Evolutionary conservation across 2,329 filamentous ascomycete species (phyloP).

Genomic region (Fusarium sacchari): DNA sequence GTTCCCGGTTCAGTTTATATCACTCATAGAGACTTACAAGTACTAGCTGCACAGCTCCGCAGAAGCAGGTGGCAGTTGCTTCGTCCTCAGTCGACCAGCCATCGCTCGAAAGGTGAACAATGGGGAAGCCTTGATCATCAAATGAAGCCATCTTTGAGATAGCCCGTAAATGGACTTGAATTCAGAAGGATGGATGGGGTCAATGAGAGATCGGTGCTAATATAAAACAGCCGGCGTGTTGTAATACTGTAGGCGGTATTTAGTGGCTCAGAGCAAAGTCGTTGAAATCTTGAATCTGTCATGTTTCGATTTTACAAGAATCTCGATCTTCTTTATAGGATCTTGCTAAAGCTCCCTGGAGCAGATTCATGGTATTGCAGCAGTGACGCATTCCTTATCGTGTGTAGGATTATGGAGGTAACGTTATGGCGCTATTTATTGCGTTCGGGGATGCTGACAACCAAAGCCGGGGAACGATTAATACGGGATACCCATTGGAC

Average conservation of each 20-base stretch:
- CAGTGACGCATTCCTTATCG: background rate
- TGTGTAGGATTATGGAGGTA: background rate
- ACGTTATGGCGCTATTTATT: background rate
- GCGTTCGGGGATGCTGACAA: background rate
- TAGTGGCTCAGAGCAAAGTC: background rate
- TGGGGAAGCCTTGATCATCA: background rate
- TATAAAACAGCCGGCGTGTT: background rate
- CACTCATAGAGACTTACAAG: background rate
- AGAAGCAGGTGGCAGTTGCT: background rate
- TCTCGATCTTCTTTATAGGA: background rate
- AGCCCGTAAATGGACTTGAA: background rate
- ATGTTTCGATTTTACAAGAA: background rate
- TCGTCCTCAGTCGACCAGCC: conserved; percentile 3
- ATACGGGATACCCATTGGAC: background rate
- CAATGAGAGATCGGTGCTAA: background rate
- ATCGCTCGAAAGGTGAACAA: background rate
- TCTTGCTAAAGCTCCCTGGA: background rate
- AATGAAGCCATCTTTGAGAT: background rate
- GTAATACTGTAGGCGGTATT: background rate
- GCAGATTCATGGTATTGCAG: background rate
- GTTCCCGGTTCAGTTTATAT: background rate
- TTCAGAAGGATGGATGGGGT: background rate
- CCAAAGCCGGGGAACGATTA: background rate
- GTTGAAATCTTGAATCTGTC: background rate
- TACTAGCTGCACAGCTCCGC: background rate